Conservation (phyloP, 2,329 filamentous ascomycete species). For the Magnaporthiopsis incrustans region DNA sequence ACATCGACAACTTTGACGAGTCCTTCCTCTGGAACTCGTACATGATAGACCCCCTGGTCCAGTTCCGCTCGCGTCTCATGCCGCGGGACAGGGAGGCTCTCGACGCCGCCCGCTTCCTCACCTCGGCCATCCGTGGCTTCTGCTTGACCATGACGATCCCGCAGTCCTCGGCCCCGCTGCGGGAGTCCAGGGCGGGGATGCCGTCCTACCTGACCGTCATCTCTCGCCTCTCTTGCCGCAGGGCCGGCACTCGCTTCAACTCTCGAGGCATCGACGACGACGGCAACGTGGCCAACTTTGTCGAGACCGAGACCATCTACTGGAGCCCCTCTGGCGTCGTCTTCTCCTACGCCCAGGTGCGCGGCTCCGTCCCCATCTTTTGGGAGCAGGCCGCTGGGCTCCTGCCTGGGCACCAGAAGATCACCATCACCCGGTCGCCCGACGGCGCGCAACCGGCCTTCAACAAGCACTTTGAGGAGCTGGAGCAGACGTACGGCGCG, state of each 20-base stretch:
- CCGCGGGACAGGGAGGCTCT: conserved; percentile 67
- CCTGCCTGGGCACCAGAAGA: conserved; percentile 88
- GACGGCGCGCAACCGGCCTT: conserved; percentile 93
- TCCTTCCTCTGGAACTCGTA: conserved; percentile 97
- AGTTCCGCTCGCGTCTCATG: conserved; percentile 77
- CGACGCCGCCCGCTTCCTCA: conserved; percentile 82
- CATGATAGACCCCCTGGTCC: conserved; percentile 88
- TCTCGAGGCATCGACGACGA: conserved; percentile 96
- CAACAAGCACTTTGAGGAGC: conserved; percentile 85
- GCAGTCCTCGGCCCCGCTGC: conserved; percentile 63
- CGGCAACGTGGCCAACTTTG: conserved; percentile 95
- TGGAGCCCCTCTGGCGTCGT: conserved; percentile 71
- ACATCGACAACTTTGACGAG: conserved; percentile 87
- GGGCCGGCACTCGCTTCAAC: conserved; percentile 93
- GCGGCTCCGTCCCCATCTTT: conserved; percentile 90
- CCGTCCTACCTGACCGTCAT: conserved; percentile 84
- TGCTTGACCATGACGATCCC: conserved; percentile 82
- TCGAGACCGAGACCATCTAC: conserved; percentile 93
- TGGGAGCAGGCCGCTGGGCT: conserved; percentile 92
- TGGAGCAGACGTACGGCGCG: conserved; percentile 80
- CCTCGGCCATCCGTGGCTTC: conserved; percentile 89
- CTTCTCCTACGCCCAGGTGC: conserved; percentile 89
- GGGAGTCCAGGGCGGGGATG: conserved; percentile 54
- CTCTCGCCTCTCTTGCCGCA: conserved; percentile 79
- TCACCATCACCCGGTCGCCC: conserved; percentile 76